Evolutionary conservation across 2,329 filamentous ascomycete species (phyloP).

Genomic region (Rutstroemia sp.): DNA sequence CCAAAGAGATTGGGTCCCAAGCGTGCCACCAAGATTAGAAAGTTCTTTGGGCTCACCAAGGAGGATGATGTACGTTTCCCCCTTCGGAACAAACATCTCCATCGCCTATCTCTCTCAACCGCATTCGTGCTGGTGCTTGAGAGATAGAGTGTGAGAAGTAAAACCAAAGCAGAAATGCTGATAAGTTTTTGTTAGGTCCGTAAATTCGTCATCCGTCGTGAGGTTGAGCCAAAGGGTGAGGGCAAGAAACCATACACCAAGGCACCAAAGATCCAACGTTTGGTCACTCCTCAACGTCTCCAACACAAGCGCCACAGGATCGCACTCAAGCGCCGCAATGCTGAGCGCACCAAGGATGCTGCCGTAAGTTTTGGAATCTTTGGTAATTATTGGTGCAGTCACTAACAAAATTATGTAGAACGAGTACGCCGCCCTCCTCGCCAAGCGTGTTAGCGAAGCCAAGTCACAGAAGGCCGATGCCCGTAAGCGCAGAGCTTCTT

Average conservation of each 20-base stretch:
- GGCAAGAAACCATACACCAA: constrained; percentile 99
- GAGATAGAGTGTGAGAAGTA: constrained; percentile 51
- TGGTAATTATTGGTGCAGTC: background rate
- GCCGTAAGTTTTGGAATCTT: constrained; percentile 61
- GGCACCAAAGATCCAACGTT: constrained; percentile 99
- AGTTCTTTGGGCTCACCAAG: constrained; percentile 99
- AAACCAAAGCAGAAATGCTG: constrained; percentile 16
- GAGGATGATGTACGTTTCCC: constrained; percentile 93
- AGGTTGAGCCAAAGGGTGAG: constrained; percentile 94
- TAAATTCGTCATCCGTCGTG: constrained; percentile 99
- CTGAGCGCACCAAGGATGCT: constrained; percentile 97
- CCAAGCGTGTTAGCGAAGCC: constrained; percentile 95
- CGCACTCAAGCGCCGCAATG: constrained; percentile 95
- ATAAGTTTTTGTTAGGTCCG: constrained; percentile 58
- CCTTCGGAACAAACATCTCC: constrained; percentile 35
- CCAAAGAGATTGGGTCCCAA: constrained; percentile 99
- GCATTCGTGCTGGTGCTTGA: constrained; percentile 10
- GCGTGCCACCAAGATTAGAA: constrained; percentile 99
- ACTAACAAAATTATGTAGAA: constrained; percentile 47
- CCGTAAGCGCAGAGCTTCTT: constrained; percentile 95
- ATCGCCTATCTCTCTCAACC: constrained; percentile 55
- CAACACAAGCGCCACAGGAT: constrained; percentile 99
- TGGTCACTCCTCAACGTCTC: constrained; percentile 98
- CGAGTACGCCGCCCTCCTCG: constrained; percentile 93
- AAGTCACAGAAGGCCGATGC: constrained; percentile 89